Base-by-base conservation (phyloP, 192 early-diverging fungal species). In the Linnemannia hyalina region DNA sequence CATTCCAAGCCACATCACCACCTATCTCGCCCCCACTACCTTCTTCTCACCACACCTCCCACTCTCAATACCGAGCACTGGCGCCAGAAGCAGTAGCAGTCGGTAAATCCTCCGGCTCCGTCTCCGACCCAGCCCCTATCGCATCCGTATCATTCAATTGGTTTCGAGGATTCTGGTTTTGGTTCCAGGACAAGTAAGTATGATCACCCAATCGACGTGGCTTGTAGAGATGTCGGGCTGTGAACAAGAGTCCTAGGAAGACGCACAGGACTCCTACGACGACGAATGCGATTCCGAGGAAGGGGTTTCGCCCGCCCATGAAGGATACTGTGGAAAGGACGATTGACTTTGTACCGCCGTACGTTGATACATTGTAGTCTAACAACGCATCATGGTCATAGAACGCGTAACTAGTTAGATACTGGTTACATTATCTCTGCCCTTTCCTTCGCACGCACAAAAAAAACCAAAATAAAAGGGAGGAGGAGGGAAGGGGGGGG, bases 161-260 rank as follows among this genome's bases (percentile, higher is more conserved):
- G 35, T 65, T 29, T 10, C 32, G 32, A 26, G 3, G 26, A 32
- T 32, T 35, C 60, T 65, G 60, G 32, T 74, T 88, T 72, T 80
- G 82, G 88, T 99, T 99, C 98, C 98, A 99, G 22, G 97, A 97
- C 75, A 99, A 81, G 73, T 97, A 97, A 36, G 96, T 96, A 83
- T 99, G 98, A 90, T 99, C 99, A 70, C 99, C 99, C 47, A 99
- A 91, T 77, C 98, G 96, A 75, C 98, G 94, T 68, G 99, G 99
- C 85, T 96, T 97, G 85, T 97, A 94, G 86, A 99, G 94, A 82
- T 99, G 97, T 80, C 98, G 92, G 23, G 93, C 90, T 29, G 97
- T 91, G 85, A 99, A 99, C 60, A 95, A 90, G 68, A 97, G 90
- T 54, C 97, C 98, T n/a, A 99, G 87, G 26, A 97, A 82, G 75